Percentiles rank a stretch among this genome's conserved stretches.
Evolutionary conservation across 2,329 filamentous ascomycete species (phyloP).

Genomic region (Aspergillus fijiensis): DNA sequence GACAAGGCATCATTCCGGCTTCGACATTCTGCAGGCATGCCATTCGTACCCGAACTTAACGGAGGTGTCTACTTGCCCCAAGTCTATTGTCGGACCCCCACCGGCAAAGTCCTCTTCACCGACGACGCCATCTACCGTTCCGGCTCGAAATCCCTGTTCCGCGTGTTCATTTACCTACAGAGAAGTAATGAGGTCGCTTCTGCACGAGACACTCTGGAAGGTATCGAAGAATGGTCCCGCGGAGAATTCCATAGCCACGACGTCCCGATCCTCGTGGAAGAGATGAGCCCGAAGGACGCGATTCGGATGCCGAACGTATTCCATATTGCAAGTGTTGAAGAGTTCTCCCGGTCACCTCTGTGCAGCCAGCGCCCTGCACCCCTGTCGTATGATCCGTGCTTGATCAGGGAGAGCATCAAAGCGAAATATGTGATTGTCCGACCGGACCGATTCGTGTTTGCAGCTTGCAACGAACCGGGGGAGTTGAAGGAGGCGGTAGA

Average conservation of each 20-base stretch:
- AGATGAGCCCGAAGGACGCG: not conserved
- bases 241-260: slow-evolving; percentile 6
- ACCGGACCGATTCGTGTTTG: slow-evolving; percentile 37
- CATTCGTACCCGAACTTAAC: slow-evolving; percentile 31
- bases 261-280: slow-evolving; percentile 14
- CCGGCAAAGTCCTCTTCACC: slow-evolving; percentile 25
- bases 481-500: slow-evolving; percentile 20
- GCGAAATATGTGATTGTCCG: slow-evolving; percentile 33
- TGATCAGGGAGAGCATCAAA: slow-evolving; percentile 24
- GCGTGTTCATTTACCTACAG: slow-evolving; percentile 31
- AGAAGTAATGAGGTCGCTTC: not conserved
- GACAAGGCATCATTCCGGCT: slow-evolving; percentile 35
- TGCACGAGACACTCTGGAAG: not conserved
- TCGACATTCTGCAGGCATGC: slow-evolving; percentile 27
- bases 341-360: slow-evolving; percentile 29
- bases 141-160: slow-evolving; percentile 31
- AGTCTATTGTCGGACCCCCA: slow-evolving; percentile 29
- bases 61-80: slow-evolving; percentile 38
- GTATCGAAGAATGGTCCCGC: slow-evolving; percentile 6
- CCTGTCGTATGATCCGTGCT: slow-evolving; percentile 27
- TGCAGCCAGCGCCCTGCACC: slow-evolving; percentile 32
- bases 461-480: slow-evolving; percentile 23
- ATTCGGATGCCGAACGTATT: slow-evolving; percentile 6
- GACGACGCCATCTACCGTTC: slow-evolving; percentile 35
- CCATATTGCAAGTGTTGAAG: slow-evolving; percentile 28